Base-by-base conservation (phyloP, 2,329 filamentous ascomycete species). In the Talaromyces piceae region DNA sequence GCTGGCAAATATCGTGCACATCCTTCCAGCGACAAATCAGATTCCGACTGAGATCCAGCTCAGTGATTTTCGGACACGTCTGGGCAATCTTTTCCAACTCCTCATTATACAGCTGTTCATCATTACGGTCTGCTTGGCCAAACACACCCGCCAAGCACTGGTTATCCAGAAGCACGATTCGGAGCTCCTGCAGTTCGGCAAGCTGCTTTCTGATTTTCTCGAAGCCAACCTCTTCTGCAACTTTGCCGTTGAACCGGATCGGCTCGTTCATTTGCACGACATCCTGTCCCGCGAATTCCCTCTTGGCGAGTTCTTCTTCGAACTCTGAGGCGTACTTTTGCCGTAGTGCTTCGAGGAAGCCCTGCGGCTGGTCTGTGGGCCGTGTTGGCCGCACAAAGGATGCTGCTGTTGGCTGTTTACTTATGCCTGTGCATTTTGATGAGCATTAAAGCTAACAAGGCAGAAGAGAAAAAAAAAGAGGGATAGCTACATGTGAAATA, bases 141-240 rank as follows among this genome's bases (percentile, higher is more conserved):
- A 67, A 53, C 5, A 72, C 60, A 5, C 71, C 68, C 11, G 57
- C 59, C 16, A 97, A 78, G 47, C 81, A 76, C 63, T 88, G 70
- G 12, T 86, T 84, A 69, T 97, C 91, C 6, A 98, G 75, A 33
- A 97, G 81, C 46, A 94, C 83, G 50, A 91, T 83, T 58, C 79
- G 84, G 54, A 97, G 77, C 60, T 93, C 87, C 50, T 84, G 75
- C 27, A 97, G 75, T 63, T 86, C 61, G 5, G 90, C 86, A 62
- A 94, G 83, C 68, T 91, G 82, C 58, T 79, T 79, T 41, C 86
- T 82, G 58, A 96, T 88, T 75, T 96, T 96, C 59, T 95, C 90
- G 60, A 97, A 97, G 26, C 93, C 93, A 28, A 97, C 82, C 71
- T 97, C 91, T 71, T 97, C 87, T 4, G 88, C 91, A 16, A 91